Percentiles rank a stretch among this genome's conserved stretches.
Evolutionary conservation across 176 grass and related monocot genomes (phyloP).

Genomic region (Musa itinerans): DNA sequence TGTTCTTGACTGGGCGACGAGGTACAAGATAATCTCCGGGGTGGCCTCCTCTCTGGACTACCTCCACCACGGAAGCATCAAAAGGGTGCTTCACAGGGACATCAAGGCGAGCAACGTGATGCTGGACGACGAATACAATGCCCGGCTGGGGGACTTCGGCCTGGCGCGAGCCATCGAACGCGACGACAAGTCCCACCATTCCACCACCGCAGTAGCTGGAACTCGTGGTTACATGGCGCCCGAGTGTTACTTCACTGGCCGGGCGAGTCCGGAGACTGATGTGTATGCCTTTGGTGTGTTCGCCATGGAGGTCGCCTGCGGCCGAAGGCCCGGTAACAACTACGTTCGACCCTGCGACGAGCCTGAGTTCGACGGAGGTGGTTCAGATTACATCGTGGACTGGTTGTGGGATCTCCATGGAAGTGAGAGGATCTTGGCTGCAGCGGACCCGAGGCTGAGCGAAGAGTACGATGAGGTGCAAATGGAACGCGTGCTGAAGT

Average conservation of each 20-base stretch:
- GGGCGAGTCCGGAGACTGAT: slow-evolving; percentile 44
- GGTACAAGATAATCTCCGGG: slow-evolving; percentile 35
- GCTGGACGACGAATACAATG: slow-evolving; percentile 37
- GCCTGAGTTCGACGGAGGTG: not conserved
- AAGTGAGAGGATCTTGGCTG: slow-evolving; percentile 3
- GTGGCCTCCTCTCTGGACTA: slow-evolving; percentile 46
- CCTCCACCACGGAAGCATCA: slow-evolving; percentile 52
- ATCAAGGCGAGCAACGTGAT: slow-evolving; percentile 64
- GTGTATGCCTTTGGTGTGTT: slow-evolving; percentile 28
- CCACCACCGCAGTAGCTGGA: slow-evolving; percentile 37
- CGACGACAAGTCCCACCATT: slow-evolving; percentile 44
- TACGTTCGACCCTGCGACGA: not conserved
- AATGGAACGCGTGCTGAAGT: slow-evolving; percentile 31
- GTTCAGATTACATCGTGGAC: not conserved
- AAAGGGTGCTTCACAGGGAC: slow-evolving; percentile 39
- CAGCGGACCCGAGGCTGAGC: not conserved
- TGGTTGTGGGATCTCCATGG: slow-evolving; percentile 7
- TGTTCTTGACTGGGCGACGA: slow-evolving; percentile 37
- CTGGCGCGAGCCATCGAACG: slow-evolving; percentile 39
- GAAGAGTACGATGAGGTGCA: not conserved
- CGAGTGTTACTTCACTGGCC: slow-evolving; percentile 58
- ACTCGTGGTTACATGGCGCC: slow-evolving; percentile 47
- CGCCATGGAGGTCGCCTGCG: slow-evolving; percentile 47
- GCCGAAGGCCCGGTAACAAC: slow-evolving; percentile 2
- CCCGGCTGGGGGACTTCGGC: slow-evolving; percentile 47